Conservation (phyloP, 208 protist species). For the Leishmania gerbilli region DNA sequence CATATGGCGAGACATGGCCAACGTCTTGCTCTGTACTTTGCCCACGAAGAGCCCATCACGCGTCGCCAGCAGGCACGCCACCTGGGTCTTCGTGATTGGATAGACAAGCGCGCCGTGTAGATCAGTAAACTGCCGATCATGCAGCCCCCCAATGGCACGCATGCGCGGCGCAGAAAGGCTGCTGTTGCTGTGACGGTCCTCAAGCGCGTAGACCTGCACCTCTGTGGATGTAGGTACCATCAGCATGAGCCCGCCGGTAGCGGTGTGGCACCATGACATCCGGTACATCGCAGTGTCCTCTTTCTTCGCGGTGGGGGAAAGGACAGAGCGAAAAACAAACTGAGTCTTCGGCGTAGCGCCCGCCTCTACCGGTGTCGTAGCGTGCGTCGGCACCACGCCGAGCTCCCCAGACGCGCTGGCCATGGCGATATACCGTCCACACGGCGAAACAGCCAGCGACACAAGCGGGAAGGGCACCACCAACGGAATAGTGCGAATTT, state of each 20-base stretch:
- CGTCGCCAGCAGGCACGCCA: slow-evolving; percentile 46
- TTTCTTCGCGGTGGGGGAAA: slow-evolving; percentile 43
- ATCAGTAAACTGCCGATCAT: slow-evolving; percentile 37
- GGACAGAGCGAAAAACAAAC: slow-evolving; percentile 40
- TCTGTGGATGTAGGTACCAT: slow-evolving; percentile 54
- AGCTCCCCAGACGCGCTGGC: slow-evolving; percentile 60
- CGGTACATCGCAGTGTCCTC: slow-evolving; percentile 56
- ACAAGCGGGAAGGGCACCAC: slow-evolving; percentile 70
- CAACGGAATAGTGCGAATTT: slow-evolving; percentile 57
- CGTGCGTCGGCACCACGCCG: slow-evolving; percentile 35
- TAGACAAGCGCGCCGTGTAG: slow-evolving; percentile 46
- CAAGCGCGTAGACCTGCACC: slow-evolving; percentile 39
- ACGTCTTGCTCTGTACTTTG: slow-evolving; percentile 49
- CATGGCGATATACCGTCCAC: slow-evolving; percentile 62
- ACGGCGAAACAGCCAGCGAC: slow-evolving; percentile 66
- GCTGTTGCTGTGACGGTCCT: background rate
- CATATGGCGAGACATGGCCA: slow-evolving; percentile 47
- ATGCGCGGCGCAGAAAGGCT: slow-evolving; percentile 10
- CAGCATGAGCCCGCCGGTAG: slow-evolving; percentile 37
- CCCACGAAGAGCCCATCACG: slow-evolving; percentile 44
- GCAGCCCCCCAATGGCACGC: slow-evolving; percentile 38
- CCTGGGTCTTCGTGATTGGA: slow-evolving; percentile 31
- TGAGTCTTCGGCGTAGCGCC: slow-evolving; percentile 1
- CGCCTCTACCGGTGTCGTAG: background rate
- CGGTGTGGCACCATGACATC: slow-evolving; percentile 54